A percentile compares a stretch with the other conserved stretches of the same genome.
Evolutionary conservation across 2,329 filamentous ascomycete genomes (phyloP).

Genomic region (Neophaeococcomyces aloes): DNA sequence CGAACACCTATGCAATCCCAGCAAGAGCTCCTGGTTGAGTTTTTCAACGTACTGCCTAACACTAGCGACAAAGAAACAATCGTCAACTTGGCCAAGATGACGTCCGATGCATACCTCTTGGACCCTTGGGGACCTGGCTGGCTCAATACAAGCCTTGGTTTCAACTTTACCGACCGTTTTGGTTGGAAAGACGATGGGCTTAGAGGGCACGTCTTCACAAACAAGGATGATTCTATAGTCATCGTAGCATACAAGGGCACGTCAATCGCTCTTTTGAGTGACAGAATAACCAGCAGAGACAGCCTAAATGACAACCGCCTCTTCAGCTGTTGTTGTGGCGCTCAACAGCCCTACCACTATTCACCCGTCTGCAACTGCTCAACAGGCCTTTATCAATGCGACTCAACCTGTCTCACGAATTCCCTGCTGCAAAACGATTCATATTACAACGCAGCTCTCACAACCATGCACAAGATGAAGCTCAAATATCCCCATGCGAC

Average conservation of each 20-base stretch:
- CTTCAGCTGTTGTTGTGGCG: constrained; percentile 19
- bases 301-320: constrained; percentile 17
- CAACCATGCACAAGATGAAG: constrained; percentile 11
- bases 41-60: constrained; percentile 12
- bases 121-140: constrained; percentile 14
- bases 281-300: constrained; percentile 11
- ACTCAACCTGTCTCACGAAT: constrained; percentile 14
- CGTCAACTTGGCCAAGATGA: constrained; percentile 19
- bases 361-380: constrained; percentile 15
- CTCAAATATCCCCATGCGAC: constrained; percentile 12
- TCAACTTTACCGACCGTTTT: constrained; percentile 17
- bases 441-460: constrained; percentile 15
- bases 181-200: constrained; percentile 17
- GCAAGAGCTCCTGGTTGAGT: not conserved
- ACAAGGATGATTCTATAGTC: constrained; percentile 13
- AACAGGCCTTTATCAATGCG: constrained; percentile 15
- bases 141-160: constrained; percentile 15
- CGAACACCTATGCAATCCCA: not conserved
- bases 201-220: constrained; percentile 17
- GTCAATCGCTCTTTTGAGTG: constrained; percentile 12
- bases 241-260: constrained; percentile 20
- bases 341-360: constrained; percentile 16
- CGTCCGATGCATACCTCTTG: constrained; percentile 14
- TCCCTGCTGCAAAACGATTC: constrained; percentile 12
- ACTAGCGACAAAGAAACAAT: constrained; percentile 21